Base-by-base conservation (phyloP, 371 early-diverging fungal genomes). In the Mortierella sp. region DNA sequence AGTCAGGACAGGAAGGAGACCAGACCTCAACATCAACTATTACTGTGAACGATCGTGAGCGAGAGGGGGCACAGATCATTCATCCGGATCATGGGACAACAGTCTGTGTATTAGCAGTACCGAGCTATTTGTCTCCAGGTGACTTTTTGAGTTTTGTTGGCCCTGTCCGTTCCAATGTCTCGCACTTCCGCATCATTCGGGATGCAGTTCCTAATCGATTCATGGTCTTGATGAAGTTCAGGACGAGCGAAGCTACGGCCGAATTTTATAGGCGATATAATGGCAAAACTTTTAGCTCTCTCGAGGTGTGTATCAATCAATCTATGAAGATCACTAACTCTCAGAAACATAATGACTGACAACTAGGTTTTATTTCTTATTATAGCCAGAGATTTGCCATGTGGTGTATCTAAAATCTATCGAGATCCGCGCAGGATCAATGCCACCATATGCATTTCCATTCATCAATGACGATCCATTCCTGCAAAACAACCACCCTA, bases 61-160 rank as follows among this genome's bases (percentile, higher is more conserved):
- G 84, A 26, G 75, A 84, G 10, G 70, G 68, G 0, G 35, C 70
- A 9, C 63, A 74, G 30, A 49, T 70, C 11, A 78, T 81, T 30
- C 68, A 62, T 35, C 70, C 72, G 12, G 86, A 85, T n/a, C 63
- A 78, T 20, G 85, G 88, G 32, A 85, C 86, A 40, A 79, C 90
- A 8, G 78, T 96, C 10, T 91, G 91, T 66, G 90, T 96, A 0
- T 85, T 97, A 18, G 96, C 94, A 20, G 95, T 97, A 1, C 98
- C 98, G 0, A 86, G 92, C 0, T 95, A 95, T 84, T 90, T 96
- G 91, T 89, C 94, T 8, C 86, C 96, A 1, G 90, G 93, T 18
- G 98, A 97, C 77, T 93, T 97, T 75, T 83, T 96, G 28, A 85
- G 88, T 5, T 96, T 96, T 85, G 87, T 96, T 4, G 96, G 94